These are phyloP conservation scores for Ashbya aceris DNA, from an alignment of 1,139 yeast species.

Conservation along the genomic window DNA sequence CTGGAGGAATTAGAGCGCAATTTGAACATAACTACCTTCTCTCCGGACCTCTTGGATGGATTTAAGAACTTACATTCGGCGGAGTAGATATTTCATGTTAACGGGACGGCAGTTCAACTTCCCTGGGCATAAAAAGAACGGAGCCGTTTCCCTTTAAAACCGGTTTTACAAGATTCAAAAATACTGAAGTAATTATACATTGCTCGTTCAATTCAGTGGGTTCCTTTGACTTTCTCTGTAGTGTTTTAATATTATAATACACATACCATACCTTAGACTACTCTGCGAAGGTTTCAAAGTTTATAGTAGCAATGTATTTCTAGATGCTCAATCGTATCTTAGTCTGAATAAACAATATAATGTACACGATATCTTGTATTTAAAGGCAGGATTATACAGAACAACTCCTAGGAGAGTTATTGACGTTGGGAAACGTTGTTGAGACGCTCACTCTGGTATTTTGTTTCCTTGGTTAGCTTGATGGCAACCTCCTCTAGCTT, in stretches of 20 bases:
- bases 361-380: slow-evolving; percentile 3
- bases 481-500: slow-evolving; percentile 85
- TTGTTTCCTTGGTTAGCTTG: slow-evolving; percentile 72
- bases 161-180: too few species aligned
- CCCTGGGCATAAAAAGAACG: too few species aligned
- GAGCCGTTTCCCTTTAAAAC: too few species aligned
- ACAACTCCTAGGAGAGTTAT: not conserved
- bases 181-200: too few species aligned
- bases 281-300: not conserved
- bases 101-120: too few species aligned
- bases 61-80: not conserved
- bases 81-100: too few species aligned
- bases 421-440: slow-evolving; percentile 8
- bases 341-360: slow-evolving; percentile 3
- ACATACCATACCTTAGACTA: not conserved
- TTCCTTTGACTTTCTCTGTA: not conserved
- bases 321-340: not conserved
- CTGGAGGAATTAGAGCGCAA: slow-evolving; percentile 6
- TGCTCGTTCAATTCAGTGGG: too few species aligned
- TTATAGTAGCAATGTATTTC: not conserved
- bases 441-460: slow-evolving; percentile 28
- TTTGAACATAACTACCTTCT: not conserved
- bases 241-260: slow-evolving; percentile 1
- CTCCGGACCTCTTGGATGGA: slow-evolving; percentile 1
- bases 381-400: too few species aligned